Percentiles rank a stretch among this genome's conserved stretches.
These are phyloP conservation scores for Choanephora cucurbitarum DNA, from an alignment of 371 early-diverging fungal genomes.

Conservation along the genomic window DNA sequence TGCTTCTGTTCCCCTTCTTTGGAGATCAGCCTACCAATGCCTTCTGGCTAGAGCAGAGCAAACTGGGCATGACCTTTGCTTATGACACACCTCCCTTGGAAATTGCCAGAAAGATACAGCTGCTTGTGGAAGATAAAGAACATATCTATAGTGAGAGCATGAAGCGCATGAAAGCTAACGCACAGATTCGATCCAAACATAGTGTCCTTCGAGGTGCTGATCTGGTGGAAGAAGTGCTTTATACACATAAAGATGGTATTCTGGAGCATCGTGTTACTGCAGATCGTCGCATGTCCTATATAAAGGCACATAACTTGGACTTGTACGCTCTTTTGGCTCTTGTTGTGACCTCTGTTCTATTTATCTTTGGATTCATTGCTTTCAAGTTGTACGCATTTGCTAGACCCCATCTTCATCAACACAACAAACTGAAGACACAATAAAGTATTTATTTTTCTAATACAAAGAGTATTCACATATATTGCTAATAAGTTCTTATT, in stretches of 20 bases:
- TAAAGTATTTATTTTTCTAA: too few species aligned
- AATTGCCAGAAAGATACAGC: conserved; percentile 6
- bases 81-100: background rate
- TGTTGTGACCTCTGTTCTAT: too few species aligned
- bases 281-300: conserved; percentile 6
- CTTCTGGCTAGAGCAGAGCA: conserved; percentile 1
- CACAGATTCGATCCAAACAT: conserved; percentile 22
- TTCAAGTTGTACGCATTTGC: too few species aligned
- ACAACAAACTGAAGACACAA: too few species aligned
- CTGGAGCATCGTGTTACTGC: conserved; percentile 22
- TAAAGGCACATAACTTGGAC: conserved; percentile 16
- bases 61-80: conserved; percentile 3
- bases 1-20: conserved; percentile 43
- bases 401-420: too few species aligned
- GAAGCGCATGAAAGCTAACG: conserved; percentile 13
- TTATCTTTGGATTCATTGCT: too few species aligned
- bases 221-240: conserved; percentile 29
- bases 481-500: conserved; percentile 39
- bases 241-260: conserved; percentile 17
- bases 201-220: conserved; percentile 26
- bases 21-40: conserved; percentile 39
- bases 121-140: background rate
- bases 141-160: conserved; percentile 9
- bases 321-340: conserved; percentile 7
- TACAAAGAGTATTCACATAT: too few species aligned